These are phyloP conservation scores for Borovskyia barvae DNA, from an alignment of 208 protist species.

Conservation along the genomic window DNA sequence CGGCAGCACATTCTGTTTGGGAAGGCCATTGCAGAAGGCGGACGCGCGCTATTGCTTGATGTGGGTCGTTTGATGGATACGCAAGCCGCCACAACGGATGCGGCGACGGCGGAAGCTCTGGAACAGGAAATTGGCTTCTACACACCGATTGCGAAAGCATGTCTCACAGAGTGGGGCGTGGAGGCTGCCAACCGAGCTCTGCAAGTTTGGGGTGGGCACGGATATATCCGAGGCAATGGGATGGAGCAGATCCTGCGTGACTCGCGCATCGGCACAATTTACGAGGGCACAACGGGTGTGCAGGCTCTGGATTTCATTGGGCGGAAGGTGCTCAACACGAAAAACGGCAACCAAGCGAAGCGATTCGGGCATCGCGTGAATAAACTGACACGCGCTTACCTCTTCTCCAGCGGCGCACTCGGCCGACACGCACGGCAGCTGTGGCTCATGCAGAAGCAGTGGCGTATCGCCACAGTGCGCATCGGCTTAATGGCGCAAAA, in stretches of 20 bases:
- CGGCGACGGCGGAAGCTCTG: conserved; percentile 22
- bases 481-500: conserved; percentile 44
- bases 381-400: conserved; percentile 23
- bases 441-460: conserved; percentile 70
- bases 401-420: conserved; percentile 41
- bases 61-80: conserved; percentile 68
- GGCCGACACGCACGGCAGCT: conserved; percentile 37
- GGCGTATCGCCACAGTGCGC: conserved; percentile 43
- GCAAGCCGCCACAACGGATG: conserved; percentile 25
- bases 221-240: conserved; percentile 82
- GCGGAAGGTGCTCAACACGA: conserved; percentile 72
- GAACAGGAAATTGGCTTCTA: conserved; percentile 84
- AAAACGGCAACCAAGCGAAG: conserved; percentile 39
- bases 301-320: conserved; percentile 88
- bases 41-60: conserved; percentile 73
- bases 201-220: conserved; percentile 79
- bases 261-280: conserved; percentile 66
- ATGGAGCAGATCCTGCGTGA: conserved; percentile 83
- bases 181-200: conserved; percentile 64
- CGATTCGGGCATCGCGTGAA: conserved; percentile 43
- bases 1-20: conserved; percentile 75
- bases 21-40: conserved; percentile 85
- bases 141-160: conserved; percentile 85
- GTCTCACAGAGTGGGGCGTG: conserved; percentile 73
- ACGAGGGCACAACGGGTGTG: conserved; percentile 84